Evolutionary conservation across 306 rosid species (phyloP).

Genomic region (Hippophae gyantsensis): DNA sequence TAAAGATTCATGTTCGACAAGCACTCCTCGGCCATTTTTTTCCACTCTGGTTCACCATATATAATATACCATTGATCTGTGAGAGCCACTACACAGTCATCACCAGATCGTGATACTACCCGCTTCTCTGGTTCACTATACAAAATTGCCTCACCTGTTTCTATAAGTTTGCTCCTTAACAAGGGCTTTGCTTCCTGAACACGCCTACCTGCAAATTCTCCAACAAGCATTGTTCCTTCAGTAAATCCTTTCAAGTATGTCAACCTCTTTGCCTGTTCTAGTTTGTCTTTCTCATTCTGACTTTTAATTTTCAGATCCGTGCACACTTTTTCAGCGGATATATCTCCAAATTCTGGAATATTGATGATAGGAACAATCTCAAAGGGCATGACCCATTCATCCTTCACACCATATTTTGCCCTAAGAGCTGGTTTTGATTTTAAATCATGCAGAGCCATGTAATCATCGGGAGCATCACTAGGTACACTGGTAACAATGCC

Average conservation of each 20-base stretch:
- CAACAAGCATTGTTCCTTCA: constrained; percentile 72
- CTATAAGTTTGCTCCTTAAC: constrained; percentile 65
- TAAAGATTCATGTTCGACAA: constrained; percentile 50
- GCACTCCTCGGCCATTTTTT: constrained; percentile 69
- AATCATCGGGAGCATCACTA: constrained; percentile 94
- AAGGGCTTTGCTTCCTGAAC: constrained; percentile 86
- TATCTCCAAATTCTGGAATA: constrained; percentile 69
- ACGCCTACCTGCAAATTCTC: constrained; percentile 56
- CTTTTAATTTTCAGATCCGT: constrained; percentile 69
- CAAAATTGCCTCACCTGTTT: constrained; percentile 60
- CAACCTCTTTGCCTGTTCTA: constrained; percentile 86
- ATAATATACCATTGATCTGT: constrained; percentile 95
- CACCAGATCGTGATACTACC: constrained; percentile 81
- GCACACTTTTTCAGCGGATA: constrained; percentile 79
- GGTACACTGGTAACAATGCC: constrained; percentile 97
- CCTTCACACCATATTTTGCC: constrained; percentile 69
- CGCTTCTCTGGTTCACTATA: constrained; percentile 89
- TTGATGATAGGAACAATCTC: constrained; percentile 78
- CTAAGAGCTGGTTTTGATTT: constrained; percentile 65
- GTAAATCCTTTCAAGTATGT: constrained; percentile 91
- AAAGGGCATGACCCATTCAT: constrained; percentile 84
- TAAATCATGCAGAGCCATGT: constrained; percentile 82
- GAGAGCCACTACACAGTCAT: constrained; percentile 90
- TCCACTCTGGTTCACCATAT: constrained; percentile 83
- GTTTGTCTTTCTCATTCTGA: constrained; percentile 91